Evolutionary conservation across 441 rosid genomes (phyloP).

Genomic region (Breynia disticha): DNA sequence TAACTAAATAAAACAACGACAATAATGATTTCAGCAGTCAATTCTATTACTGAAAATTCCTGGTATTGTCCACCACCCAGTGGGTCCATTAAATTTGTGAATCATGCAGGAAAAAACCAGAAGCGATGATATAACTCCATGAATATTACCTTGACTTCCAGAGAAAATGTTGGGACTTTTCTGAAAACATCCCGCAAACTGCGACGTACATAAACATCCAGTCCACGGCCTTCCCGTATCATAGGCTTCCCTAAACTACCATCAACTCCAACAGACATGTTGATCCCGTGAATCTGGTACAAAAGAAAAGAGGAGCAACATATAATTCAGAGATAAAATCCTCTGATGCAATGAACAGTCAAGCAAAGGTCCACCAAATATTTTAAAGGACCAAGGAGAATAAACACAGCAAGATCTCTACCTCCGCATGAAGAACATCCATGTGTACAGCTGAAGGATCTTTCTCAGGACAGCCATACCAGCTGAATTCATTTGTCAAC

Average conservation of each 20-base stretch:
- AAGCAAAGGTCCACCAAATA: background rate
- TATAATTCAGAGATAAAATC: too few relatives aligned
- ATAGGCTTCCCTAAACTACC: slow-evolving; percentile 82
- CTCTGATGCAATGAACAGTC: too few relatives aligned
- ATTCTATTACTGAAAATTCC: background rate
- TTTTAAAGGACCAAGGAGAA: slow-evolving; percentile 5
- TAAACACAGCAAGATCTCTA: slow-evolving; percentile 22
- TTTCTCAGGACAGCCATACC: slow-evolving; percentile 86
- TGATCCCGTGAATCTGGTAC: slow-evolving; percentile 72
- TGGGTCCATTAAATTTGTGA: background rate
- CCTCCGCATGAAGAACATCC: slow-evolving; percentile 96
- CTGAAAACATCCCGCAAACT: slow-evolving; percentile 94
- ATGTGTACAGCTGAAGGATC: slow-evolving; percentile 93
- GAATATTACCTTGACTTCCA: slow-evolving; percentile 76
- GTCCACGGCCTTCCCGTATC: slow-evolving; percentile 84
- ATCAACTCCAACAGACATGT: slow-evolving; percentile 90
- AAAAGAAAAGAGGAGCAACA: too few relatives aligned
- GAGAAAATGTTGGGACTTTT: slow-evolving; percentile 83
- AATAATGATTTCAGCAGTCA: background rate
- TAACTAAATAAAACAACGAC: background rate
- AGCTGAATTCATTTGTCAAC: slow-evolving; percentile 81
- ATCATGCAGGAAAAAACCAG: background rate
- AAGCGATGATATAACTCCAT: background rate
- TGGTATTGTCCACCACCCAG: background rate
- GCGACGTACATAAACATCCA: slow-evolving; percentile 76